Conservation (phyloP, 169 alveolate genomes). For the Miamiensis avidus region DNA sequence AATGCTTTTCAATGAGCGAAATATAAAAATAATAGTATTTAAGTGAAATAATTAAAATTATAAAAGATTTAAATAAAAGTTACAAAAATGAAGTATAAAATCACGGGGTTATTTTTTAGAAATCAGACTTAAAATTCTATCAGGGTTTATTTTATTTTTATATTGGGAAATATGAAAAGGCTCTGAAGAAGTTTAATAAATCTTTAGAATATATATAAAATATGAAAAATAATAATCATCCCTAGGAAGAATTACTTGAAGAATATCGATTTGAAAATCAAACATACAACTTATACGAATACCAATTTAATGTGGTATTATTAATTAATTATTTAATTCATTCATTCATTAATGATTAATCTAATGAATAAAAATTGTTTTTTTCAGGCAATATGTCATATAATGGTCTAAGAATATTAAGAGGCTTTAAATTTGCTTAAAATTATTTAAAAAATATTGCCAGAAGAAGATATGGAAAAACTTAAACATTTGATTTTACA, state of each 20-base stretch:
- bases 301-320: conserved; percentile 30
- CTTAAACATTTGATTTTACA: no score
- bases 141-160: conserved; percentile 36
- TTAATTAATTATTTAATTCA: conserved; percentile 10
- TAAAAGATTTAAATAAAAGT: conserved; percentile 11
- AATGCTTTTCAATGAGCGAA: conserved; percentile 20
- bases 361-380: conserved; percentile 3
- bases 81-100: conserved; percentile 12
- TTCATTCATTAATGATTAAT: conserved; percentile 7
- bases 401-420: conserved; percentile 2
- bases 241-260: conserved; percentile 28
- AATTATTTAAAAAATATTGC: neutral
- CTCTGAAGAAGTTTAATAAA: conserved; percentile 28
- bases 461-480: conserved; percentile 1
- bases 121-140: conserved; percentile 28
- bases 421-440: neutral
- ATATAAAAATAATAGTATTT: neutral
- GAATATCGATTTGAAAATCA: conserved; percentile 40
- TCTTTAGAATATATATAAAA: conserved; percentile 20
- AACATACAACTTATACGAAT: conserved; percentile 47
- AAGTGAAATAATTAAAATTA: neutral
- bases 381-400: neutral
- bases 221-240: neutral
- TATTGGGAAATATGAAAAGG: conserved; percentile 32
- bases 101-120: conserved; percentile 26